phyloP scores from a whole-genome alignment of 1,139 yeast genomes.

The Pneumocystis canis region DNA sequence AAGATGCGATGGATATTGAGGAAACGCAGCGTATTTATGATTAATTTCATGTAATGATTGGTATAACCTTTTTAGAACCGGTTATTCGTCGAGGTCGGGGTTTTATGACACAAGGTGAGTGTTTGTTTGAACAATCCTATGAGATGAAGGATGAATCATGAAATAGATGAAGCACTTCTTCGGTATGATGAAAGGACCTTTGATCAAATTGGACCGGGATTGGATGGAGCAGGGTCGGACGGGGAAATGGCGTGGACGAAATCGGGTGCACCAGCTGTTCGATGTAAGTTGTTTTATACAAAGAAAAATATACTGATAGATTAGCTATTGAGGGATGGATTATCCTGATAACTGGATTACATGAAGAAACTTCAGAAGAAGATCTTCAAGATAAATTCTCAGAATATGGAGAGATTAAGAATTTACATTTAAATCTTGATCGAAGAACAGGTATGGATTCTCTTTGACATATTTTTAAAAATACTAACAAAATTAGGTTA shows the following conservation, averaged over 20 bases:
- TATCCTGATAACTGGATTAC: conserved; percentile 29
- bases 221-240: neutral
- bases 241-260: neutral
- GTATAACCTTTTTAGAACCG: neutral
- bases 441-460: conserved; percentile 31
- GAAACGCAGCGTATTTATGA: neutral
- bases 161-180: neutral
- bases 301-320: neutral
- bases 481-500: neutral
- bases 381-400: conserved; percentile 30
- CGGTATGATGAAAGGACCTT: neutral
- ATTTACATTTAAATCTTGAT: conserved; percentile 31
- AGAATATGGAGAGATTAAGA: conserved; percentile 30
- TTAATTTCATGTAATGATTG: neutral
- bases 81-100: neutral
- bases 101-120: neutral
- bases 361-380: conserved; percentile 35
- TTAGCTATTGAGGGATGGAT: conserved; percentile 33
- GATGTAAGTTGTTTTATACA: neutral
- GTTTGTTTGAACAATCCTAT: neutral
- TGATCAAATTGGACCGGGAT: neutral
- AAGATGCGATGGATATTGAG: neutral
- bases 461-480: conserved; percentile 11
- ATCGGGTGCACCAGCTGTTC: neutral
- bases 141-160: neutral